phyloP scores from a whole-genome alignment of 768 basidiomycete genomes.

The Phaeotremella fagi region DNA sequence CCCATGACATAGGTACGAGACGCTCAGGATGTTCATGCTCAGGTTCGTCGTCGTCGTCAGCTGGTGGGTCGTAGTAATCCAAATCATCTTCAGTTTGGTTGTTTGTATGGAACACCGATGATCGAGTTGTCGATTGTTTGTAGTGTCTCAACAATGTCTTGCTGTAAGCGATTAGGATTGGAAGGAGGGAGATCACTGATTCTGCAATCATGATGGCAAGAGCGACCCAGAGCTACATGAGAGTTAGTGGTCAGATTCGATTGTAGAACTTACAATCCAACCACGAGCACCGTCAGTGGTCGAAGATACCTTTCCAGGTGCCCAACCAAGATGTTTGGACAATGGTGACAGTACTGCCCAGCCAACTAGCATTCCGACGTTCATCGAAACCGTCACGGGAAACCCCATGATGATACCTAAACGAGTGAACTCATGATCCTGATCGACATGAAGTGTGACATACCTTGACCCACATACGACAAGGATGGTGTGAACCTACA shows the following conservation, averaged over 20 bases:
- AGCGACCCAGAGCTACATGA: conserved; percentile 70
- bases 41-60: conserved; percentile 56
- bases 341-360: conserved; percentile 92
- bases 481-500: conserved; percentile 73
- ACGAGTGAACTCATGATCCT: too few species aligned
- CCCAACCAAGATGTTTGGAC: conserved; percentile 78
- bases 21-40: conserved; percentile 65
- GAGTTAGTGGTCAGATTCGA: not conserved
- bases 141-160: conserved; percentile 21
- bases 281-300: conserved; percentile 78
- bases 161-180: conserved; percentile 58
- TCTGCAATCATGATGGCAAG: conserved; percentile 95
- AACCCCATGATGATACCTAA: conserved; percentile 95
- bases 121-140: conserved; percentile 20
- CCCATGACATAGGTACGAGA: conserved; percentile 77
- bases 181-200: conserved; percentile 75
- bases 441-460: conserved; percentile 1
- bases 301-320: conserved; percentile 83
- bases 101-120: conserved; percentile 23
- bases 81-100: conserved; percentile 21
- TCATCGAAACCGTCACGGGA: conserved; percentile 90
- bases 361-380: conserved; percentile 89
- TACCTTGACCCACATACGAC: conserved; percentile 88
- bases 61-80: conserved; percentile 34
- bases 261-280: conserved; percentile 41